Conservation (phyloP, 495 filamentous ascomycete genomes). For the Annulohypoxylon nitens region DNA sequence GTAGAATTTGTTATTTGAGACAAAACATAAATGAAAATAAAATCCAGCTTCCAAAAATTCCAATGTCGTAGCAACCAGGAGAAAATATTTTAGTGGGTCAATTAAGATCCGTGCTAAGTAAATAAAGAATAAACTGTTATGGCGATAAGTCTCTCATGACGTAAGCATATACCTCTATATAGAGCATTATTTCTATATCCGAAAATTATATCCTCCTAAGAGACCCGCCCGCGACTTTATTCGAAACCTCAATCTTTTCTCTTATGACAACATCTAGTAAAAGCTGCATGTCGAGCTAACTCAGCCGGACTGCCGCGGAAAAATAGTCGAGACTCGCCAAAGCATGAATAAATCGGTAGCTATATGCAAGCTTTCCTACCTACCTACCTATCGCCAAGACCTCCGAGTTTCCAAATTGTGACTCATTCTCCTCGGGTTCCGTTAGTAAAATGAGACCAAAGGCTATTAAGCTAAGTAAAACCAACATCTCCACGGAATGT, state of each 20-base stretch:
- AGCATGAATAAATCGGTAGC: too few species aligned
- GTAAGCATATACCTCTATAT: too few species aligned
- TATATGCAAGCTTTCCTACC: too few species aligned
- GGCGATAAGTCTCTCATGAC: too few species aligned
- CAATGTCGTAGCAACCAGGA: conserved; percentile 3
- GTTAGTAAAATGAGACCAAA: background rate
- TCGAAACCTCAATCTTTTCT: background rate
- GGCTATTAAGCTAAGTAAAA: background rate
- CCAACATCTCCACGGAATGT: background rate
- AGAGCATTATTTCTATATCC: too few species aligned
- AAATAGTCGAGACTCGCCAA: too few species aligned
- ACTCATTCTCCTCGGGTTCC: background rate
- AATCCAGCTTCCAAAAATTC: background rate
- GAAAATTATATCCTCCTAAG: background rate
- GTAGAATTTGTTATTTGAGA: background rate
- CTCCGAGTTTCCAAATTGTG: background rate
- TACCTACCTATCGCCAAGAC: too few species aligned
- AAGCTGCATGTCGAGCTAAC: too few species aligned
- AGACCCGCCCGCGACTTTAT: background rate
- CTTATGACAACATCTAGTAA: too few species aligned
- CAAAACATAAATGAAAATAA: conserved; percentile 8
- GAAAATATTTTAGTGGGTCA: conserved; percentile 32
- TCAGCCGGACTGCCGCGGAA: too few species aligned
- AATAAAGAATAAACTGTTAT: background rate
- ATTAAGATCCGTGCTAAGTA: background rate